phyloP scores from a whole-genome alignment of 2,329 filamentous ascomycete genomes.

The Plectosphaerella sp. region DNA sequence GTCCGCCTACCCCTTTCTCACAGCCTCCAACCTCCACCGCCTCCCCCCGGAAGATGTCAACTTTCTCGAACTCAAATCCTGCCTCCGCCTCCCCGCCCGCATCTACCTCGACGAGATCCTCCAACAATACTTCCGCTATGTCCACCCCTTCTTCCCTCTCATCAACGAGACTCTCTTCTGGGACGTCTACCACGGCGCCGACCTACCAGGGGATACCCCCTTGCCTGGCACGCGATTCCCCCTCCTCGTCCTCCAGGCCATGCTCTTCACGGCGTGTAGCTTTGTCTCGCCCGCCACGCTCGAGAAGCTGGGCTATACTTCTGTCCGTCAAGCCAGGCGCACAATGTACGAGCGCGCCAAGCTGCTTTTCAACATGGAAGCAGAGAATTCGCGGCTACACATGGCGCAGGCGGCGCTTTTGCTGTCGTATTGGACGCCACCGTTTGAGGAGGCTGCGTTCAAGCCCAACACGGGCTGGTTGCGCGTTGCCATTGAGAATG shows the following conservation, averaged over 20 bases:
- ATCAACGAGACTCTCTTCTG: neutral
- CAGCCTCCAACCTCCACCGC: neutral
- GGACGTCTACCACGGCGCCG: neutral
- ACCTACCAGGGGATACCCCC: neutral
- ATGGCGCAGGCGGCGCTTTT: neutral
- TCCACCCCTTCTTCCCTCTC: neutral
- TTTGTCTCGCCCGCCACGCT: neutral
- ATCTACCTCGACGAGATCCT: neutral
- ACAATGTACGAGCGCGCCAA: neutral
- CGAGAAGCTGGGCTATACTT: neutral
- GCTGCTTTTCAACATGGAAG: neutral
- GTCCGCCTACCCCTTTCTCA: slow-evolving; percentile 1
- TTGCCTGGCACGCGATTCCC: neutral
- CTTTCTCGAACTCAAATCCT: neutral
- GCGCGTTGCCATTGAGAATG: slow-evolving; percentile 1
- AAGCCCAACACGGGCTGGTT: neutral
- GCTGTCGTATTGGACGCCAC: neutral
- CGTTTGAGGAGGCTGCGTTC: neutral
- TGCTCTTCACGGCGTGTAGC: neutral
- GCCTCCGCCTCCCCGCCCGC: neutral
- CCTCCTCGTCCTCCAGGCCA: neutral
- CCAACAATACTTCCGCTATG: neutral
- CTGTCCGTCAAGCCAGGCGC: neutral
- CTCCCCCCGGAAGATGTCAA: neutral
- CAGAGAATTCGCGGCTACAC: neutral